Base-by-base conservation (phyloP, 371 early-diverging fungal species). In the Mortierella sp. region DNA sequence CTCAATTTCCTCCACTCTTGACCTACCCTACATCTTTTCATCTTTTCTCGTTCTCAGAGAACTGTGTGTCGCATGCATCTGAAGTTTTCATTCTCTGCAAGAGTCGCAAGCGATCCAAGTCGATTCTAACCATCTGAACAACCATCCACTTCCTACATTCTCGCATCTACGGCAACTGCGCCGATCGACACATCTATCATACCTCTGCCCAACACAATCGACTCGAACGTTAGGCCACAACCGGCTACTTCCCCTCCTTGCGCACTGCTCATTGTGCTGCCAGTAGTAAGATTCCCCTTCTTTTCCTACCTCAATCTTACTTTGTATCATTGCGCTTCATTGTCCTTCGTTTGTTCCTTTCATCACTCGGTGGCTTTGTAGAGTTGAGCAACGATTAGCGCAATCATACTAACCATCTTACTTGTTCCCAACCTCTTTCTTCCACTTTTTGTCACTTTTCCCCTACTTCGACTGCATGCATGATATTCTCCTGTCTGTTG, bases 221-320 rank as follows among this genome's bases (percentile, higher is more conserved):
- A n/a, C n/a, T n/a, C n/a, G n/a, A 45, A 45, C 39, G 39, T 14
- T 45, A 45, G 46, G 19, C 46, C 46, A 45, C 46, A 45, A 45
- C 18, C 46, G 46, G 46, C 46, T 45, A 45, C 18, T 45, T 45
- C 19, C 46, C 46, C 19, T 45, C 46, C 19, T 45, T 45, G 46
- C 46, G 46, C 46, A 45, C 46, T 45, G 46, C 46, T 45, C 46
- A 45, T 45, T 45, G 46, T 45, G 46, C 19, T 45, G 46, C 46
- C 46, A 45, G 46, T 21, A 45, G 46, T 45, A 45, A 45, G 46
- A 45, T 45, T n/a, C 46, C 46, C 46, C 46, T 18, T n/a, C 41
- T 10, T 16, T 6, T 45, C 46, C 19, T 45, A 13, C 18, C 46
- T 45, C 13, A 6, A 13, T 45, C 46, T 45, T 45, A 45, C 46